Conservation (phyloP, 371 early-diverging fungal genomes). For the Apophysomyces ossiformis region DNA sequence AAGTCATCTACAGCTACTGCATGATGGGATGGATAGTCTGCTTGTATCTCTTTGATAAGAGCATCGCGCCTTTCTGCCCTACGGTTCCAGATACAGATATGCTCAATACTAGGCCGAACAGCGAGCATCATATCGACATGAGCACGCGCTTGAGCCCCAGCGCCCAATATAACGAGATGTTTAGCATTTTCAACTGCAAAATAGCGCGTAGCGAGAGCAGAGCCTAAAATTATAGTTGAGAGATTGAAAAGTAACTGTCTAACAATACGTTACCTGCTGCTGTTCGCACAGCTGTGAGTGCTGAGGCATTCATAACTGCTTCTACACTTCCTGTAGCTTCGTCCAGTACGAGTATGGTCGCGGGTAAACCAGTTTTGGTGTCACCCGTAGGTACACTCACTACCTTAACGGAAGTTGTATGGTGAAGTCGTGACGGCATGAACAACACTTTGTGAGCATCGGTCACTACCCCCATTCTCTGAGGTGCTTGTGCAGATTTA, state of each 20-base stretch:
- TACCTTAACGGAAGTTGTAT: slow-evolving; percentile 60
- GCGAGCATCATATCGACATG: slow-evolving; percentile 63
- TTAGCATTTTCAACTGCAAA: slow-evolving; percentile 38
- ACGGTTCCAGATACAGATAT: slow-evolving; percentile 59
- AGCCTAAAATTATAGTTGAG: slow-evolving; percentile 31
- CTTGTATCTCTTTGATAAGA: slow-evolving; percentile 39
- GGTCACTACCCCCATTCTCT: slow-evolving; percentile 48
- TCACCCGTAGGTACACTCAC: slow-evolving; percentile 58
- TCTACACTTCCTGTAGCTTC: slow-evolving; percentile 53
- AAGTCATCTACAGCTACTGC: slow-evolving; percentile 41
- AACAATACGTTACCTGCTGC: slow-evolving; percentile 48
- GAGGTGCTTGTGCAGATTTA: slow-evolving; percentile 56
- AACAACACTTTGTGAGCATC: slow-evolving; percentile 51
- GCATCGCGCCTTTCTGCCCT: slow-evolving; percentile 45
- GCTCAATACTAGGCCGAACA: slow-evolving; percentile 44
- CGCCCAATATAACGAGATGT: slow-evolving; percentile 60
- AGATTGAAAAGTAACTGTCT: not conserved
- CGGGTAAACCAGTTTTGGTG: slow-evolving; percentile 56
- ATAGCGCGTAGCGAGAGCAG: slow-evolving; percentile 59
- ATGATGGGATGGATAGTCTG: slow-evolving; percentile 30
- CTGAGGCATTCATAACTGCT: slow-evolving; percentile 61
- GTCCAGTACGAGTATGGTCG: slow-evolving; percentile 57
- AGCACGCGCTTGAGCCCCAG: slow-evolving; percentile 63
- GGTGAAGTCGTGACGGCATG: slow-evolving; percentile 63
- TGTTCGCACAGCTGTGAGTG: slow-evolving; percentile 62